A percentile compares a stretch with the other conserved stretches of the same genome.
phyloP scores from a whole-genome alignment of 768 basidiomycete genomes.

The Kwoniella sp. region DNA sequence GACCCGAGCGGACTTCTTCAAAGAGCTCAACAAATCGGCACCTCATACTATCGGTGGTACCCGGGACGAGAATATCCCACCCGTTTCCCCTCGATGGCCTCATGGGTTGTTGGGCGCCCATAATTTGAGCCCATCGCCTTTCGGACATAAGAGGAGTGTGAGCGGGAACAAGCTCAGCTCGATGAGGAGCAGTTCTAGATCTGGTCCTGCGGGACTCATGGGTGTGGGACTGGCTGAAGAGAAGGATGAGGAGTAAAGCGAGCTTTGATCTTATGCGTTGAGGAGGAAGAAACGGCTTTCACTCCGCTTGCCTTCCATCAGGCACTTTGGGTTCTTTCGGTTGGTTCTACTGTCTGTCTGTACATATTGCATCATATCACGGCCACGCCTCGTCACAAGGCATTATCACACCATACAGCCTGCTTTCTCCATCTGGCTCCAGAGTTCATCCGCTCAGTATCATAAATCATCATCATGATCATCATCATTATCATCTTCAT shows the following conservation, averaged over 20 bases:
- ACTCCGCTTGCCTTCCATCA: no score
- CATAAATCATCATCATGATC: not conserved
- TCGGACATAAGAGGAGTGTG: slow-evolving; percentile 36
- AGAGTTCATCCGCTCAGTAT: no score
- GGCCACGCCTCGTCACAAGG: no score
- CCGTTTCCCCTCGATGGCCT: slow-evolving; percentile 31
- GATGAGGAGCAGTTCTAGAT: slow-evolving; percentile 30
- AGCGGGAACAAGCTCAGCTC: slow-evolving; percentile 31
- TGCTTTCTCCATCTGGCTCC: no score
- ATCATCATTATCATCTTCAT: not conserved
- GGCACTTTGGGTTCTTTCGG: no score
- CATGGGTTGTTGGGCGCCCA: slow-evolving; percentile 37
- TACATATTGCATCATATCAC: not conserved
- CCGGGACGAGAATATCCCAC: slow-evolving; percentile 12
- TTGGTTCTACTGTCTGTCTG: no score
- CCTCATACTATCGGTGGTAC: slow-evolving; percentile 3
- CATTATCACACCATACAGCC: no score
- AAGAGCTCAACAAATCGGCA: slow-evolving; percentile 33
- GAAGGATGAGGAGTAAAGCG: slow-evolving; percentile 23
- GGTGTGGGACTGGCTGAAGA: slow-evolving; percentile 27
- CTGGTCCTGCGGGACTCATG: slow-evolving; percentile 15
- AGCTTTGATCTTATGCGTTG: not conserved
- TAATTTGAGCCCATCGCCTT: slow-evolving; percentile 39
- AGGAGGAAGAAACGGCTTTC: no score
- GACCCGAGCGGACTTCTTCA: slow-evolving; percentile 34